Base-by-base conservation (phyloP, 768 basidiomycete genomes). In the Lactarius hatsudake region DNA sequence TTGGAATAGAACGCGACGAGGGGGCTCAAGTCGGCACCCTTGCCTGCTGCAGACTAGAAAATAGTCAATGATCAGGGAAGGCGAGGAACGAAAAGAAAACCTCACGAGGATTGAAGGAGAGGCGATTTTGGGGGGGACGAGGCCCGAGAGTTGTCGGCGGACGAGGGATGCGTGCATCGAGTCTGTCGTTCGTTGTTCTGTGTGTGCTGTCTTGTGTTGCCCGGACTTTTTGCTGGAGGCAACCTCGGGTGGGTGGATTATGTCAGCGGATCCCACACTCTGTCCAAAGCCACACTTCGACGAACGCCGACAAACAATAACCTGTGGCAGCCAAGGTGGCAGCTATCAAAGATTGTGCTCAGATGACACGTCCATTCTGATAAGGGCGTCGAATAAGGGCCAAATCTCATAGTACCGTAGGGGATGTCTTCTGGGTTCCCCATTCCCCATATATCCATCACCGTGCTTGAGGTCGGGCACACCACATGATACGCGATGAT, bases 1-100 rank as follows among this genome's bases (percentile, higher is more conserved):
- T 94, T 96, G 67, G 92, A 94, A 83, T 98, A 98, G 80, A 97
- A 98, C 72, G 93, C 87, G 70, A 97, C 94, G 75, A 98, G 89
- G 38, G 88, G 87, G 65, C 84, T 81, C 62, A 96, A 90, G 69
- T 91, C 87, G 54, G 86, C 86, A 54, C 93, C 93, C 62, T 90
- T 86, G 63, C 89, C 91, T 61, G 91, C 91, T 61, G 91, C 86
- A 63, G 91, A 87, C 94, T 95, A 6, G 3, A 15, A 73, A 48
- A 32, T 26, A 56, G 40, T n/a, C 20, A 3, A 8, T 40, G 13
- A 12, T 55, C 4, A 10, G 8, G 32, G 7, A 9, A 4, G 13
- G 34, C 40, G 15, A 2, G 12, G 9, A 54, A n/a, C 20, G 18
- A 36, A n/a, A 30, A 30, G 20, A 26, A 15, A 30, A 23, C 79